phyloP scores from a whole-genome alignment of 177 flowering plant species.

The Vitis hybrid region DNA sequence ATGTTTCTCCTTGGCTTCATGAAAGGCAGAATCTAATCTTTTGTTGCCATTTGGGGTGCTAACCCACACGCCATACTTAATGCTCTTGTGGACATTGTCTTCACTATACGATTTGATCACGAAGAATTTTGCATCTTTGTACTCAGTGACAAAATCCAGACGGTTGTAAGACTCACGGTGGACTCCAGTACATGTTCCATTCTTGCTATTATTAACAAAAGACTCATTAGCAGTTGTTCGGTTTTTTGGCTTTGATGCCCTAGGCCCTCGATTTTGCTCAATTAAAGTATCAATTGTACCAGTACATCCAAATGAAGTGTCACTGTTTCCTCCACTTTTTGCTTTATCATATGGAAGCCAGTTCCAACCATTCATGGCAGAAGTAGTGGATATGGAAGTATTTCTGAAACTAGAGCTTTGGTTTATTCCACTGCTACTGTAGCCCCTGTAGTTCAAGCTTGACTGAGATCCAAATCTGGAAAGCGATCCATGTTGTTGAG shows the following conservation, averaged over 20 bases:
- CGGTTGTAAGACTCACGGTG: slow-evolving; percentile 37
- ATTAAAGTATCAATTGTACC: slow-evolving; percentile 56
- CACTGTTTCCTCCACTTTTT: slow-evolving; percentile 54
- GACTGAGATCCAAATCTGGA: slow-evolving; percentile 62
- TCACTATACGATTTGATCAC: slow-evolving; percentile 92
- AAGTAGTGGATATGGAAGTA: slow-evolving; percentile 39
- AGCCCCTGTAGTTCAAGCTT: slow-evolving; percentile 50
- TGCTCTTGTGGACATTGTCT: slow-evolving; percentile 91
- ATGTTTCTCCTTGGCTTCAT: slow-evolving; percentile 59
- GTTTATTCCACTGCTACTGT: slow-evolving; percentile 39
- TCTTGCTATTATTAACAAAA: slow-evolving; percentile 32
- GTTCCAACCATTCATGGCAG: slow-evolving; percentile 41
- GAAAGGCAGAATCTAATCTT: slow-evolving; percentile 79
- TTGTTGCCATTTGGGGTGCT: slow-evolving; percentile 88
- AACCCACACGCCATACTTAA: slow-evolving; percentile 90
- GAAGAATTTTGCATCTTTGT: slow-evolving; percentile 73
- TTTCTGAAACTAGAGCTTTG: slow-evolving; percentile 53
- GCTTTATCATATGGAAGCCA: slow-evolving; percentile 53
- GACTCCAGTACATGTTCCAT: slow-evolving; percentile 23
- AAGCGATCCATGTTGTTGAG: slow-evolving; percentile 58
- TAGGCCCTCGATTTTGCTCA: slow-evolving; percentile 92
- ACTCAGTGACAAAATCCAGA: slow-evolving; percentile 63
- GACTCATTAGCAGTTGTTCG: slow-evolving; percentile 40
- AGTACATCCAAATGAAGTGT: slow-evolving; percentile 47
- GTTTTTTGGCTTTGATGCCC: slow-evolving; percentile 66